Base-by-base conservation (phyloP, 73 alveolate genomes). In the Paramecium sonneborni region DNA sequence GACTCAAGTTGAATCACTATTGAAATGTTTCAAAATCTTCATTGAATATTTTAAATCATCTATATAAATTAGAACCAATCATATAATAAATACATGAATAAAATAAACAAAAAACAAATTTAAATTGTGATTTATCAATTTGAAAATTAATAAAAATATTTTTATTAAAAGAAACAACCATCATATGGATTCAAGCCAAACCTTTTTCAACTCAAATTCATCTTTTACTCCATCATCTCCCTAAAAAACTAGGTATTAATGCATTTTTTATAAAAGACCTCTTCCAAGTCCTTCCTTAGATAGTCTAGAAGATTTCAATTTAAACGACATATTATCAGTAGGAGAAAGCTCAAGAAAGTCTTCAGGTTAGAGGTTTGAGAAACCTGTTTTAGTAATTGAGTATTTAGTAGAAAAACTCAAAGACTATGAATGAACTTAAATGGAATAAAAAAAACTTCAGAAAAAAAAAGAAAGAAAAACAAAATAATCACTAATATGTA, bases 231-330 rank as follows among this genome's bases (percentile, higher is more conserved):
- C 68, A 6, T 52, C 68, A n/a, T 52, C 68, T 21, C 68, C 68
- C 6, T 52, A 52, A 52, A 52, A 52, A 12, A 52, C 68, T 52
- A 52, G 68, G 68, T 52, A 52, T 5, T 52, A 3, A 52, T 18
- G 15, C 11, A 18, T 52, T n/a, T 52, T 52, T 52, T 52, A 52
- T 21, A 15, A 2, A 52, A 72, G 86, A 35, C 86, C 86, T 34
- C 44, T 72, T 12, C 86, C 86, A 32, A 72, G 58, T 72, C 86
- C 86, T 28, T 72, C 86, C 21, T 11, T 72, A 21, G 86, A n/a
- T 28, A 34, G 58, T 18, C 32, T 72, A 28, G 86, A 72, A 35
- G 86, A 72, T 5, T 35, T 72, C 86, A 20, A 32, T 35, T 72
- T 72, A 38, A 72, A 38, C 57, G 86, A 72, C 44, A 34, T 72